A percentile compares a stretch with the other conserved stretches of the same genome.
These are phyloP conservation scores for Baorangia bicolor DNA, from an alignment of 768 basidiomycete species.

Conservation along the genomic window DNA sequence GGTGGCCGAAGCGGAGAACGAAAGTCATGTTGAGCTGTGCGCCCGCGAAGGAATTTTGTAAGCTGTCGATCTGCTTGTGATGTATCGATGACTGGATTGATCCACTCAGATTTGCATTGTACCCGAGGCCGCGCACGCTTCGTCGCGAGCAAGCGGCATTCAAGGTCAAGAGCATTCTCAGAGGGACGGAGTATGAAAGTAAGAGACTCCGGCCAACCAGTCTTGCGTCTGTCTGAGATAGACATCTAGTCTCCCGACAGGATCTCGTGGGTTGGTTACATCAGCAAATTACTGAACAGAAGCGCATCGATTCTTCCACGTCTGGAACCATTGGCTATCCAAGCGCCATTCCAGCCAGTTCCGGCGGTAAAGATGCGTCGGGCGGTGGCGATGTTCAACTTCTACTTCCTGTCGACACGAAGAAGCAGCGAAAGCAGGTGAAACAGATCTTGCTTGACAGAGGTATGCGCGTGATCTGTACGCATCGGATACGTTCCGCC, in stretches of 20 bases:
- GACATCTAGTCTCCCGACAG: conserved; percentile 53
- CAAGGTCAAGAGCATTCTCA: conserved; percentile 81
- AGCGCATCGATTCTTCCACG: conserved; percentile 64
- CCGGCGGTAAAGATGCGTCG: conserved; percentile 36
- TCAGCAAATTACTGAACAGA: conserved; percentile 77
- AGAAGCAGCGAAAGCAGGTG: conserved; percentile 71
- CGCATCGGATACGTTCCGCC: neutral
- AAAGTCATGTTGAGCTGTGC: conserved; percentile 66
- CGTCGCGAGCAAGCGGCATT: conserved; percentile 66
- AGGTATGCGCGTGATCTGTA: conserved; percentile 38
- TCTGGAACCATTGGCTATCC: conserved; percentile 52
- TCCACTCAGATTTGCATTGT: conserved; percentile 51
- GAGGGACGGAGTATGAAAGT: conserved; percentile 76
- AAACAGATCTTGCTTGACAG: conserved; percentile 69
- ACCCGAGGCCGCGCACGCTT: conserved; percentile 52
- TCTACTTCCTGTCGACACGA: conserved; percentile 63
- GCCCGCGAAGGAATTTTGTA: conserved; percentile 83
- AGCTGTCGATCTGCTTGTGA: conserved; percentile 23
- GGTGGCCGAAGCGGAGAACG: conserved; percentile 58
- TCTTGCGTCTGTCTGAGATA: conserved; percentile 3
- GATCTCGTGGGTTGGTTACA: conserved; percentile 77
- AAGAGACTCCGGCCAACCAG: conserved; percentile 15
- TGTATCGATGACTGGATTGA: conserved; percentile 27
- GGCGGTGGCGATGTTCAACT: conserved; percentile 55
- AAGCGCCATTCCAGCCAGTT: conserved; percentile 35